Conservation (phyloP, 2,329 filamentous ascomycete genomes). For the Talaromyces amestolkiae region DNA sequence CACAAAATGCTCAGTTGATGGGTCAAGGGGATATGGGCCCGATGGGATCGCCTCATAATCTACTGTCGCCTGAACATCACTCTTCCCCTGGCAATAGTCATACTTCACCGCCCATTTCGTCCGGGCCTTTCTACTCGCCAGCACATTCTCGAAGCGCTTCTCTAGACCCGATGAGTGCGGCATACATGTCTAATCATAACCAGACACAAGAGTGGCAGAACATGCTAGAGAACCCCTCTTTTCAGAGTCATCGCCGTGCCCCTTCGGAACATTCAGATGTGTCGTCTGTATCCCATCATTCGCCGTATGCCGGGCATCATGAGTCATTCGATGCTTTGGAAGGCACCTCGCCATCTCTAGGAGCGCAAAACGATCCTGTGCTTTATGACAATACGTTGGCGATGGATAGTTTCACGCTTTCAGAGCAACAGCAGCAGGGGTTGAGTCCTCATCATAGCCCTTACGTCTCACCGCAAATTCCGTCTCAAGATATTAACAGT, state of each 20-base stretch:
- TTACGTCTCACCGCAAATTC: slow-evolving; percentile 74
- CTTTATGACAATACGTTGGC: slow-evolving; percentile 76
- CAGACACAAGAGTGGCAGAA: slow-evolving; percentile 58
- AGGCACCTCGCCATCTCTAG: slow-evolving; percentile 76
- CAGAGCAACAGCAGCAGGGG: slow-evolving; percentile 56
- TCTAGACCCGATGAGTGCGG: slow-evolving; percentile 59
- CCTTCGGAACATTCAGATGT: slow-evolving; percentile 93
- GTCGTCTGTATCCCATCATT: slow-evolving; percentile 76
- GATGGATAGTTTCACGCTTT: slow-evolving; percentile 77
- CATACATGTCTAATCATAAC: slow-evolving; percentile 50
- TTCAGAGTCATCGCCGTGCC: slow-evolving; percentile 76
- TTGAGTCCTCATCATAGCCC: slow-evolving; percentile 68
- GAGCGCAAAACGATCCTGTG: slow-evolving; percentile 65
- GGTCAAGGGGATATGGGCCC: slow-evolving; percentile 49
- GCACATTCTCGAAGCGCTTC: slow-evolving; percentile 60
- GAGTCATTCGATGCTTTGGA: slow-evolving; percentile 76
- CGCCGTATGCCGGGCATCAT: slow-evolving; percentile 73
- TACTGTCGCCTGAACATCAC: slow-evolving; percentile 54
- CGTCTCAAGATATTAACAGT: slow-evolving; percentile 60
- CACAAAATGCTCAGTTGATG: slow-evolving; percentile 39
- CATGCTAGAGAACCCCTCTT: slow-evolving; percentile 57
- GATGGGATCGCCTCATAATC: slow-evolving; percentile 49
- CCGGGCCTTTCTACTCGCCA: slow-evolving; percentile 51
- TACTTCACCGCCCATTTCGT: slow-evolving; percentile 53
- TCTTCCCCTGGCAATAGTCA: slow-evolving; percentile 44